phyloP scores from a whole-genome alignment of 306 rosid genomes.

The Hylodesmum podocarpum region DNA sequence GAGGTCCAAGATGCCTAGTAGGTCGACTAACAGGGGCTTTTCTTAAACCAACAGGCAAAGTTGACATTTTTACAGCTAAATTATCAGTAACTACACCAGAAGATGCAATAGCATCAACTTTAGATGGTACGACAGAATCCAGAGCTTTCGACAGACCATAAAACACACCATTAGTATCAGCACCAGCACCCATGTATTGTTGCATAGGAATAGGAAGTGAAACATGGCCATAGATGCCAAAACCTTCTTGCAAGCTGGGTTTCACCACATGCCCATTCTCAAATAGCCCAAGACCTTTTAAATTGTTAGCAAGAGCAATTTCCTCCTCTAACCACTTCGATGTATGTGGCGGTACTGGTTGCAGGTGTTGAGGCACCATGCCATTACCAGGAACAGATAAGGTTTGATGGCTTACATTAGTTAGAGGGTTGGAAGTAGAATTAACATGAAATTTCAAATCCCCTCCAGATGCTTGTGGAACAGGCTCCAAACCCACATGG shows the following conservation, averaged over 20 bases:
- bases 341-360: constrained; percentile 45
- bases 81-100: constrained; percentile 48
- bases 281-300: constrained; percentile 55
- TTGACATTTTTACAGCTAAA: constrained; percentile 34
- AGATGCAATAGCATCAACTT: constrained; percentile 44
- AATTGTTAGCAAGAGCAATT: constrained; percentile 50
- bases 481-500: constrained; percentile 44
- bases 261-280: constrained; percentile 62
- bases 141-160: constrained; percentile 47
- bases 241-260: constrained; percentile 43
- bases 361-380: constrained; percentile 47
- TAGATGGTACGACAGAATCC: constrained; percentile 44
- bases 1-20: constrained; percentile 84
- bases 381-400: constrained; percentile 44
- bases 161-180: constrained; percentile 33
- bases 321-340: constrained; percentile 63
- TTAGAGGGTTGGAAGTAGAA: constrained; percentile 37
- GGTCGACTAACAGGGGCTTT: constrained; percentile 80
- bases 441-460: constrained; percentile 44
- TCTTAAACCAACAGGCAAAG: constrained; percentile 43
- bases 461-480: constrained; percentile 44
- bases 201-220: constrained; percentile 51
- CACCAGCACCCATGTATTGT: constrained; percentile 49
- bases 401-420: constrained; percentile 39
- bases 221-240: constrained; percentile 39